Percentiles rank a stretch among this genome's conserved stretches.
phyloP scores from a whole-genome alignment of 1,284 basidiomycete genomes.

The Boletellus deceptivus region DNA sequence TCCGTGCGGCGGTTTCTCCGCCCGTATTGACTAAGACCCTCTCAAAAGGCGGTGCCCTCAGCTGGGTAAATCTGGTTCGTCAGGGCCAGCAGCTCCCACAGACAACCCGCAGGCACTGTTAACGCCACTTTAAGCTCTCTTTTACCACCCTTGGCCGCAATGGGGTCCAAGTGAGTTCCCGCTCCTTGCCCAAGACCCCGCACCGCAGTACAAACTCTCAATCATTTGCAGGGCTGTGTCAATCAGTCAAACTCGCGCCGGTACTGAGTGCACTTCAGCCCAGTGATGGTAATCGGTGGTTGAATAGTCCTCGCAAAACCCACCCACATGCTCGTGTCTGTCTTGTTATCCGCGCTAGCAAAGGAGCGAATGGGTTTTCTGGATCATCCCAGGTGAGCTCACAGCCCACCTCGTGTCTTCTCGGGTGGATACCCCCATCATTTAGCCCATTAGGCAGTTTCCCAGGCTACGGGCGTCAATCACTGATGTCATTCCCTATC shows the following conservation, averaged over 20 bases:
- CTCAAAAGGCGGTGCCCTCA: constrained; percentile 20
- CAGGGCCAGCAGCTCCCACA: constrained; percentile 20
- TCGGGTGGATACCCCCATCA: not conserved
- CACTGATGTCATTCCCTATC: constrained; percentile 10
- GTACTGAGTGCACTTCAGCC: not conserved
- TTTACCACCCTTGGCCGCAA: not conserved
- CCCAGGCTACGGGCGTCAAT: constrained; percentile 19
- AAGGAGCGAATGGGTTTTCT: not conserved
- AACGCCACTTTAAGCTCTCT: not conserved
- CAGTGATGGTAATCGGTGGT: not conserved
- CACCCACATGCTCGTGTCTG: not conserved
- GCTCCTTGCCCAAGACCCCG: constrained; percentile 12
- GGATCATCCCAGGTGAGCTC: not conserved
- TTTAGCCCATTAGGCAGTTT: constrained; percentile 1
- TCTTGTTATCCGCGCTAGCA: constrained; percentile 1
- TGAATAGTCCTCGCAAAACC: not conserved
- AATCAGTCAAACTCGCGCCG: not conserved
- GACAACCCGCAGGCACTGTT: not conserved
- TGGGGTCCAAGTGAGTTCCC: not conserved
- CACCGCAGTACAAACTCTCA: not conserved
- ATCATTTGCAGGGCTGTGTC: no score
- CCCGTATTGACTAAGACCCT: constrained; percentile 17
- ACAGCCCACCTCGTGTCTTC: constrained; percentile 3
- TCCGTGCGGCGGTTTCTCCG: constrained; percentile 5
- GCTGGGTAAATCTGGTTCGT: constrained; percentile 21